Conservation (phyloP, 1,284 basidiomycete species). For the Puccinia triticina region DNA sequence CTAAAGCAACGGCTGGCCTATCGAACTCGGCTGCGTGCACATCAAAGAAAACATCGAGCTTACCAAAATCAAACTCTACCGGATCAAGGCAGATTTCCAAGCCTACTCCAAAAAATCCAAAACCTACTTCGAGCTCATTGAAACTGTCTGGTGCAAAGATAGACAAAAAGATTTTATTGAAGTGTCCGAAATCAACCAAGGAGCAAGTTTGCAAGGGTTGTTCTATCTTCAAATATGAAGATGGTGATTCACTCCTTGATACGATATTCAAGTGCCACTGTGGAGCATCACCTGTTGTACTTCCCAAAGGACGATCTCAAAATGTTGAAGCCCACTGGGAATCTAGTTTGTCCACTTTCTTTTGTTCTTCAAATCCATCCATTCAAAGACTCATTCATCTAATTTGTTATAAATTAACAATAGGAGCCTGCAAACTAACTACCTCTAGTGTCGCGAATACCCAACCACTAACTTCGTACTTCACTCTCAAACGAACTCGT, state of each 20-base stretch:
- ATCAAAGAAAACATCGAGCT: too few species aligned
- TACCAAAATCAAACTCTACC: too few species aligned
- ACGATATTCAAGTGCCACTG: conserved; percentile 31
- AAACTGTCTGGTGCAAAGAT: too few species aligned
- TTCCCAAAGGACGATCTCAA: conserved; percentile 12
- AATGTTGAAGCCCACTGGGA: conserved; percentile 26
- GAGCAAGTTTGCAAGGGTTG: background rate
- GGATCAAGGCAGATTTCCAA: too few species aligned
- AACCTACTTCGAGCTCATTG: background rate
- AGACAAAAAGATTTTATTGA: background rate
- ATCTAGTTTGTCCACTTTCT: background rate
- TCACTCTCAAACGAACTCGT: background rate
- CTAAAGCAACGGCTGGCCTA: background rate
- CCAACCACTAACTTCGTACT: background rate
- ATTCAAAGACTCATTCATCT: background rate
- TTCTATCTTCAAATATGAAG: background rate
- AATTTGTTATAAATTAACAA: too few species aligned
- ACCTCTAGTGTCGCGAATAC: background rate
- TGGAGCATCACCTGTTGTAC: conserved; percentile 2
- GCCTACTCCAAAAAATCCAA: background rate
- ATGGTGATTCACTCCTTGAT: background rate
- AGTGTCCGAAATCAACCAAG: background rate
- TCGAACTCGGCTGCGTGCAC: too few species aligned
- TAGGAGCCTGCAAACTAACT: background rate
- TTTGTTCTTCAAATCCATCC: background rate